Evolutionary conservation across 257 asterid genomes (phyloP), one percentile per base, ranked within the genome.

Genomic region (Nicotiana tabacum): DNA sequence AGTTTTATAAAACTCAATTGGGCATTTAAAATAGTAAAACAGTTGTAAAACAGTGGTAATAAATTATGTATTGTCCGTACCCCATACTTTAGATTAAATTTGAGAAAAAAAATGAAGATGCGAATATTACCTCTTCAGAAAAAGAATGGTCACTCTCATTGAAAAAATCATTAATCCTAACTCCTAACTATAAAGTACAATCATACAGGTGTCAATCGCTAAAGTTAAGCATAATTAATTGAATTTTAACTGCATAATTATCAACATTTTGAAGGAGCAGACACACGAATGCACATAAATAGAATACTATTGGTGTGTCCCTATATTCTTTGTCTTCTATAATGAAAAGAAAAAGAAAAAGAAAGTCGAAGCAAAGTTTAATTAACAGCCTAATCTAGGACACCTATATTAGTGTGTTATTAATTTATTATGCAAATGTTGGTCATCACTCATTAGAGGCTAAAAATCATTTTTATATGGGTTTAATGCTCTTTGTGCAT

Each of bases 271-370:
- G 78, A 84, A 69, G 81, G 80, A 86, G 55, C 81, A 77, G 66
- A 53, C 85, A 69, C 77, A 66, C 82, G 74, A 79, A 79, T 65
- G 70, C 90, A 87, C 90, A 81, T 80, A 77, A 39, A 62, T 48
- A 30, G 33, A 46, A 55, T 12, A 83, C 67, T 60, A 87, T 87
- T 87, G 90, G 90, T 57, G 69, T 85, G 88, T 84, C 86, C 43
- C 81, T 35, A 61, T 77, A 77, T 77, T 58, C 81, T 29, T 77
- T 77, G 51, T 76, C 77, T 65, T 87, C 37, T 82, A 82, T 77
- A 78, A 64, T 51, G 4, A 24, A 70, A 18, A 70, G n/a, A 13
- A 43, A 6, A 1, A 12, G 3, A 24, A 27, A 33, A 1, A 17
- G 18, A n/a, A 21, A n/a, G 57, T 21, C 9, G 33, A 43, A 43